Percentiles rank a stretch among this genome's conserved stretches.
phyloP scores from a whole-genome alignment of 2,329 filamentous ascomycete species.

The Nigrospora sphaerica region DNA sequence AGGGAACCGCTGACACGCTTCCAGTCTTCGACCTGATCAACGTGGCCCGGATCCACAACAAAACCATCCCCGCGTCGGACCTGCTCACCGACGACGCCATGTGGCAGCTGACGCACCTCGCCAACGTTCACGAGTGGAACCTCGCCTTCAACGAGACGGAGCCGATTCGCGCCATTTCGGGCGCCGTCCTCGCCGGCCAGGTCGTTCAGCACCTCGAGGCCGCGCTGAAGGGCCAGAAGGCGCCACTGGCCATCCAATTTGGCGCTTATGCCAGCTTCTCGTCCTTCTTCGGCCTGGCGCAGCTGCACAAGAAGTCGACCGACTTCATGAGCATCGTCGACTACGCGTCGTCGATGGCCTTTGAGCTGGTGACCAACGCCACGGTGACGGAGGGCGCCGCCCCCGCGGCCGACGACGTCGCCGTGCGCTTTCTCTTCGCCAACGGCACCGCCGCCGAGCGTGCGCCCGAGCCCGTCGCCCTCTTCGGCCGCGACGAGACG shows the following conservation, averaged over 20 bases:
- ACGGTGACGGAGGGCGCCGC: conserved; percentile 24
- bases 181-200: conserved; percentile 49
- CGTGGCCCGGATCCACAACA: conserved; percentile 54
- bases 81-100: conserved; percentile 55
- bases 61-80: conserved; percentile 47
- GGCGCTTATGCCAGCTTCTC: conserved; percentile 56
- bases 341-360: conserved; percentile 75
- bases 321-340: conserved; percentile 74
- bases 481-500: conserved; percentile 50
- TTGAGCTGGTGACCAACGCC: conserved; percentile 62
- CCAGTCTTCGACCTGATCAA: conserved; percentile 54
- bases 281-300: conserved; percentile 54
- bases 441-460: conserved; percentile 50
- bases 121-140: conserved; percentile 73
- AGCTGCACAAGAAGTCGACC: conserved; percentile 39
- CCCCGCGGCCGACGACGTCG: conserved; percentile 47
- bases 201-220: conserved; percentile 44
- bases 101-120: conserved; percentile 61
- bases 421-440: conserved; percentile 54
- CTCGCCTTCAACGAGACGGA: conserved; percentile 77
- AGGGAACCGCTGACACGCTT: conserved; percentile 2
- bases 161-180: conserved; percentile 50
- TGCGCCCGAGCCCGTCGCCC: conserved; percentile 44
- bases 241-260: conserved; percentile 46
- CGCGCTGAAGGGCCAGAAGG: conserved; percentile 34